Conservation (phyloP, 2,329 filamentous ascomycete genomes). For the Calonectria pauciramosa region DNA sequence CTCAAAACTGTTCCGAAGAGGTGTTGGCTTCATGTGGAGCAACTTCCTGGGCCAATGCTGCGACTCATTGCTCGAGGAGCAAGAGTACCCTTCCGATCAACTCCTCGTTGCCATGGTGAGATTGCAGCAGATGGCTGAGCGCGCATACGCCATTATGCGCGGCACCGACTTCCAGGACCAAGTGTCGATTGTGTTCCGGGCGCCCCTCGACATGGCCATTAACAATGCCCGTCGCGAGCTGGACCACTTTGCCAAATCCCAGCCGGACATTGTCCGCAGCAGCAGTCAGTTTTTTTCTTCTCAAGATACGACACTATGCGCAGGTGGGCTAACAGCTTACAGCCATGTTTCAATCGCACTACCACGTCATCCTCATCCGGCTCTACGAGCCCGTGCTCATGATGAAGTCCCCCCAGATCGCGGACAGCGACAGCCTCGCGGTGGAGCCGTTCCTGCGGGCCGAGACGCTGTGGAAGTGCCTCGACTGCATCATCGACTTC, state of each 20-base stretch:
- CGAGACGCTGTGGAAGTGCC: conserved; percentile 54
- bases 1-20: conserved; percentile 50
- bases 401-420: conserved; percentile 38
- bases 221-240: conserved; percentile 50
- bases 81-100: conserved; percentile 49
- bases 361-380: conserved; percentile 49
- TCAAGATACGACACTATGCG: not conserved
- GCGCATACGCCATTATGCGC: conserved; percentile 43
- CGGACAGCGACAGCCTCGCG: conserved; percentile 29
- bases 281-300: conserved; percentile 30
- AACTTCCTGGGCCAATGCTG: conserved; percentile 53
- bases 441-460: conserved; percentile 47
- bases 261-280: conserved; percentile 37
- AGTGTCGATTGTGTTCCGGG: conserved; percentile 38
- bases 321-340: fast-evolving
- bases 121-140: conserved; percentile 51
- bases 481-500: conserved; percentile 46
- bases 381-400: conserved; percentile 56
- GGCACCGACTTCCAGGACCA: conserved; percentile 40
- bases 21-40: conserved; percentile 48
- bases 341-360: conserved; percentile 54
- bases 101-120: conserved; percentile 50
- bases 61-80: conserved; percentile 43
- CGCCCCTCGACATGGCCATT: conserved; percentile 51
- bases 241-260: conserved; percentile 41